Percentiles rank a stretch among this genome's conserved stretches.
phyloP scores from a whole-genome alignment of 495 filamentous ascomycete genomes.

The Hypoxylon trugodes region DNA sequence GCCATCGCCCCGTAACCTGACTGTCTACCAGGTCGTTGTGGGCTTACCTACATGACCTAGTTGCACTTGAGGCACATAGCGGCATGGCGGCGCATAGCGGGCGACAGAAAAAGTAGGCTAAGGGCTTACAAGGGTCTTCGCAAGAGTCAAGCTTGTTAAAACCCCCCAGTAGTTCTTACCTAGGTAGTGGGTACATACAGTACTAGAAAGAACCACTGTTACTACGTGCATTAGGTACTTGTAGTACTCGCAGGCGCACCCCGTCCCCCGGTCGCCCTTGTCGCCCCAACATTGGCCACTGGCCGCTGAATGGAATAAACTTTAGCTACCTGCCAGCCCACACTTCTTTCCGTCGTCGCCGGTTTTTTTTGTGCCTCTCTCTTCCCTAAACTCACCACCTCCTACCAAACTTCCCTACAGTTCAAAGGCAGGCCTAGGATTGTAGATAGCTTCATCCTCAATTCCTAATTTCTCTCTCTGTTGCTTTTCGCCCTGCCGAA shows the following conservation, averaged over 20 bases:
- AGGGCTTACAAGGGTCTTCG: constrained; percentile 15
- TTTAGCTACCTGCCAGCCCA: constrained; percentile 18
- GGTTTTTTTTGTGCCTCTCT: constrained; percentile 26
- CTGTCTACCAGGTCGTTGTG: too few relatives aligned
- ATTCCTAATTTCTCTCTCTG: constrained; percentile 32
- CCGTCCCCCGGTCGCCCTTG: background rate
- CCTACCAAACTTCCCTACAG: constrained; percentile 27
- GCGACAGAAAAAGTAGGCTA: too few relatives aligned
- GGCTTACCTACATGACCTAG: too few relatives aligned
- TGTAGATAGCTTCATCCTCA: constrained; percentile 39
- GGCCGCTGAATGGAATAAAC: constrained; percentile 23
- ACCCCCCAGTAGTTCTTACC: too few relatives aligned
- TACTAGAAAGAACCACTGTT: background rate
- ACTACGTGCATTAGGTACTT: background rate
- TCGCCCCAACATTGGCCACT: constrained; percentile 35
- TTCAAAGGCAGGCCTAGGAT: constrained; percentile 42
- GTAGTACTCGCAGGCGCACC: background rate
- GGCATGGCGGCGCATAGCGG: constrained; percentile 22
- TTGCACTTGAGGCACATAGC: constrained; percentile 1
- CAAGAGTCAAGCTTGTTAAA: constrained; percentile 13
- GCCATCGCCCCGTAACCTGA: constrained; percentile 32
- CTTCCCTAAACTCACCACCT: constrained; percentile 12
- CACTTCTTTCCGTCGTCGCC: constrained; percentile 14
- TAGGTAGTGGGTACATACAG: constrained; percentile 13
- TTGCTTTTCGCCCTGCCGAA: constrained; percentile 35